Evolutionary conservation across 2,329 filamentous ascomycete species (phyloP), one percentile per base, ranked within the genome.

Genomic region (Knufia petricola): DNA sequence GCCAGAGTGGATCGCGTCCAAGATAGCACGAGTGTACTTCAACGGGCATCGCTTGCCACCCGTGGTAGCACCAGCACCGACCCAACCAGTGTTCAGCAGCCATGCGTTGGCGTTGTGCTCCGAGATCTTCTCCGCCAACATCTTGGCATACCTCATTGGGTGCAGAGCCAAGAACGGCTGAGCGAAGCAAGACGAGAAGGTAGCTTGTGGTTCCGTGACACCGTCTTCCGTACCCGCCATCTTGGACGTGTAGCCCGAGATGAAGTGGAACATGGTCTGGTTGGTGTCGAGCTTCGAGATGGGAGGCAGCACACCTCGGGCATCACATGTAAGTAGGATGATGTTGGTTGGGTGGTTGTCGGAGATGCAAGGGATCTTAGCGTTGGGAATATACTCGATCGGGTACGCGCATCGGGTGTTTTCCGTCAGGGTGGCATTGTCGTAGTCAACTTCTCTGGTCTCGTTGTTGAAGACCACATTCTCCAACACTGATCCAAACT

Each of bases 221-320:
- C 92, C 92, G 58, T 95, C 87, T 74, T 98, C 92, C 28, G 92
- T 98, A 64, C 92, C 92, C 57, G 92, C 92, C 92, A 98, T 98
- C 83, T 98, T 98, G 66, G 90, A 96, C 56, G 92, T 98, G 79
- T 98, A 98, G 61, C 92, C 92, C 15, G 87, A 94, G 72, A 98
- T 98, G 82, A 98, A 98, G 79, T 98, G 92, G 84, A 96, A 98
- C 90, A 98, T 96, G 69, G 88, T 95, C 75, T 96, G 92, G 63
- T 87, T 81, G 57, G 84, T 80, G 76, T 85, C 82, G 66, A 98
- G 84, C 78, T 96, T 96, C 63, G 88, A 95, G 72, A 98, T 96
- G 42, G 92, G 92, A 50, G 92, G 92, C 49, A 98, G 82, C 43
- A 98, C 92, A 75, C 92, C 92, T 59, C 92, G 87, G 52, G 92